These are phyloP conservation scores for Canavalia gladiata DNA, from an alignment of 306 rosid species.

Conservation along the genomic window DNA sequence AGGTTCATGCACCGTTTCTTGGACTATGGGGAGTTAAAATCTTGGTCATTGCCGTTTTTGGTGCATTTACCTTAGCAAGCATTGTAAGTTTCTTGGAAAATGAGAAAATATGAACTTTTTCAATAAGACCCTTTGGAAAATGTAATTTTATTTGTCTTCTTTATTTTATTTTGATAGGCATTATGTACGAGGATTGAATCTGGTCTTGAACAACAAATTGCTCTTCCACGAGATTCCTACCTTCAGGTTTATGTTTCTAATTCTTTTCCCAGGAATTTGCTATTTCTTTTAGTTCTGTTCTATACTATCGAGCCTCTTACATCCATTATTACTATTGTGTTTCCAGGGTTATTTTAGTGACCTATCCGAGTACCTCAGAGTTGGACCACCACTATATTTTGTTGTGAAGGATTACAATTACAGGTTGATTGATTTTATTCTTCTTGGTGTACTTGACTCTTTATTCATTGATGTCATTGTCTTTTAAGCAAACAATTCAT, in stretches of 20 bases:
- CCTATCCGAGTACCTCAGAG: constrained; percentile 83
- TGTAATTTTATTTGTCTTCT: constrained; percentile 16
- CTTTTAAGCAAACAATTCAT: constrained; percentile 30
- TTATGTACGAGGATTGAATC: constrained; percentile 85
- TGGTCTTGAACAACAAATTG: constrained; percentile 97
- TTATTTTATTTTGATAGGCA: constrained; percentile 61
- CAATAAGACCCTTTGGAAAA: constrained; percentile 22
- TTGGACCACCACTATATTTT: constrained; percentile 96
- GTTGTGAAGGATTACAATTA: constrained; percentile 92
- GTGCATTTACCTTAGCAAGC: constrained; percentile 84
- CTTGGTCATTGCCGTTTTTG: constrained; percentile 72
- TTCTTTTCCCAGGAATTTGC: constrained; percentile 28
- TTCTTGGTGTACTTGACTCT: constrained; percentile 26
- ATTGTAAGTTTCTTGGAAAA: constrained; percentile 75
- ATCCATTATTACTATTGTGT: constrained; percentile 5
- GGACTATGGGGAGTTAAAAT: constrained; percentile 88
- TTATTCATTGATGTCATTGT: constrained; percentile 19
- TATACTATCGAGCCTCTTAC: constrained; percentile 34
- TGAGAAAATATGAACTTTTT: constrained; percentile 16
- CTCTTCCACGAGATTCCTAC: constrained; percentile 97
- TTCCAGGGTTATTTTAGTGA: constrained; percentile 84
- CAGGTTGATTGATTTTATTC: constrained; percentile 68
- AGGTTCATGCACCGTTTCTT: constrained; percentile 90
- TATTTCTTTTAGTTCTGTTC: constrained; percentile 39
- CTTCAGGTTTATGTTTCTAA: constrained; percentile 77